Base-by-base conservation (phyloP, 2,329 filamentous ascomycete species). In the Beauveria sp. region DNA sequence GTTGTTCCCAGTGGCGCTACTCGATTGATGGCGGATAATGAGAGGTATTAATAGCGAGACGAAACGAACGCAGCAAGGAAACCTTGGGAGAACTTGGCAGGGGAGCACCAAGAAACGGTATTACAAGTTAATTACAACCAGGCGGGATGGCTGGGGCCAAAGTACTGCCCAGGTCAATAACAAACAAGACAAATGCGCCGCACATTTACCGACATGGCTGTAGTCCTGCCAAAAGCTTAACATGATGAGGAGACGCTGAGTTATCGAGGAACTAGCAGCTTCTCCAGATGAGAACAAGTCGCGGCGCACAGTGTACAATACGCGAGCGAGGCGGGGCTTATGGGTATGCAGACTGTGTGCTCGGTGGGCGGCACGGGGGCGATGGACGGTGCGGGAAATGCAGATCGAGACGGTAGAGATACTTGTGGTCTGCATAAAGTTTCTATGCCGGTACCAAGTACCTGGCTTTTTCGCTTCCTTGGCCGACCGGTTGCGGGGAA, bases 381-480 rank as follows among this genome's bases (percentile, higher is more conserved):
- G 24, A 34, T 1, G 47, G 51, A 61, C 59, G 52, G 59, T 61
- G 59, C 59, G 59, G 52, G 30, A 54, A 52, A 43, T 22, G 52
- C n/a, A 49, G 59, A 61, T 61, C 59, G 52, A 24, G 45, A 61
- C 59, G 34, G 59, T 56, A 20, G 50, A 38, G 28, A 43, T 55
- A 60, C 50, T n/a, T 53, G 14, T 18, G 14, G 12, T 9, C 1
- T 18, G 9, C 20, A 22, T 6, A 18, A 38, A 9, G 18, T n/a
- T 24, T 58, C 20, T 49, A 49, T 51, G 38, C 8, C 28, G 20
- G 26, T 34, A 53, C 40, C 38, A 8, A 52, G 57, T 58, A 58
- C 56, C 46, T n/a, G 26, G 18, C 16, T 12, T 14, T 30, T 30
- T 26, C 38, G 7, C 3, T 10, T n/a, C n/a, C 20, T 40, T 45